Evolutionary conservation across 345 rosid species (phyloP), one percentile per base, ranked within the genome.

Genomic region (Rubroshorea leprosula): DNA sequence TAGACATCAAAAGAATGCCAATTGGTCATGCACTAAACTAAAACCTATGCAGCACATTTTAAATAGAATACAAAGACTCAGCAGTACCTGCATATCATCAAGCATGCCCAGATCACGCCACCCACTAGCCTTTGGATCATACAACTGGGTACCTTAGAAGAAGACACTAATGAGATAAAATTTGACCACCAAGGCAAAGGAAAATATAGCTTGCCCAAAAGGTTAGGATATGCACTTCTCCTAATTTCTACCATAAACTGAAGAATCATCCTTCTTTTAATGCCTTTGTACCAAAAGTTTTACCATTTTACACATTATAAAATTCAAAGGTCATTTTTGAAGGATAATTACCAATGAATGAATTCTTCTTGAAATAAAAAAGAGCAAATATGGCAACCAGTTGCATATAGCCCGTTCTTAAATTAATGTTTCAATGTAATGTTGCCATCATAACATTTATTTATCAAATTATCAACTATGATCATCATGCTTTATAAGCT

Each of bases 91-190:
- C 98, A 92, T 92, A 64, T 89, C 96, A 72, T 92, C 98, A 60
- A 92, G 93, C 98, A 89, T 92, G 58, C 98, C 98, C 57, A 92
- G 73, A 80, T 92, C 98, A 69, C 76, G 78, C 98, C 98, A 92
- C 15, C 98, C 98, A 75, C 98, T 96, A 75, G 96, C 98, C 82
- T 89, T 89, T 47, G 96, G 86, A 80, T 92, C 95, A 66, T 88
- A 92, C 68, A 92, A 68, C 63, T 92, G 98, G 54, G 98, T 92
- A 24, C 98, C 98, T 96, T 92, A 66, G 16, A 78, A 58, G 52
- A 54, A 47, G 71, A 66, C 49, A 31, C 51, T 39, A 52, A 57
- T 62, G 68, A 23, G 65, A 60, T 58, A 61, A 53, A 53, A 22
- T 48, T 45, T 43, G 49, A 43, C 16, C 23, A 61, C 24, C 15